Base-by-base conservation (phyloP, 805 yeast genomes). In the Wickerhamiella alocasiicola region DNA sequence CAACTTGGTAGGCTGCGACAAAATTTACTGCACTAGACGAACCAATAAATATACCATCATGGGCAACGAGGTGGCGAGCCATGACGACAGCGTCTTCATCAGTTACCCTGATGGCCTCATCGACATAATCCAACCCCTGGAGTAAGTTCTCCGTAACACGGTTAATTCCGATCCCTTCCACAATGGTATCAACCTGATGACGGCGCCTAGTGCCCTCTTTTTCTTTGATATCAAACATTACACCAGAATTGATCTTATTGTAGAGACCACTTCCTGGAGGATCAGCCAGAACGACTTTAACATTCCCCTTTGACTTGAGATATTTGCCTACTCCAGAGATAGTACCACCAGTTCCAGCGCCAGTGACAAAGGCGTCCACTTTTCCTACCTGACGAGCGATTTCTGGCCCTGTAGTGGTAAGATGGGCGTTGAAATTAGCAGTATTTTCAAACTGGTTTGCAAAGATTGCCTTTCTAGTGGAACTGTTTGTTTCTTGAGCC, bases 321-420 rank as follows among this genome's bases (percentile, higher is more conserved):
- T 68, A 91, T 45, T 68, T 68, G 3, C 94, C 72, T 21, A 85
- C 85, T 42, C 98, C 98, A n/a, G 94, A 68, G 34, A 88, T 83
- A 2, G 98, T 91, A 43, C 98, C 98, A 39, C 91, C 98, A 0
- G 98, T 88, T 9, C 98, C 98, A 25, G 94, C 81, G 0, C 97
- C 97, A 2, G 88, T 72, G 31, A 91, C 76, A 56, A 88, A 85
- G 36, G 68, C 76, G 55, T 84, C 93, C 6, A 88, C 52, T 1
- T 63, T 47, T 11, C 76, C 76, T 64, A 78, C 67, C 55, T 91
- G 97, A 16, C 59, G 46, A 66, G 71, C 80, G n/a, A 88, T 82
- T 54, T 88, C 98, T 1, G 97, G 96, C 0, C 94, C 97, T 0
- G 98, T 88, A 1, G 85, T 71, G 12, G 58, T 57, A 59, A 74